A percentile compares a stretch with the other conserved stretches of the same genome.
These are phyloP conservation scores for Cinnamomum micranthum DNA, from an alignment of 164 flowering plant species.

Conservation along the genomic window DNA sequence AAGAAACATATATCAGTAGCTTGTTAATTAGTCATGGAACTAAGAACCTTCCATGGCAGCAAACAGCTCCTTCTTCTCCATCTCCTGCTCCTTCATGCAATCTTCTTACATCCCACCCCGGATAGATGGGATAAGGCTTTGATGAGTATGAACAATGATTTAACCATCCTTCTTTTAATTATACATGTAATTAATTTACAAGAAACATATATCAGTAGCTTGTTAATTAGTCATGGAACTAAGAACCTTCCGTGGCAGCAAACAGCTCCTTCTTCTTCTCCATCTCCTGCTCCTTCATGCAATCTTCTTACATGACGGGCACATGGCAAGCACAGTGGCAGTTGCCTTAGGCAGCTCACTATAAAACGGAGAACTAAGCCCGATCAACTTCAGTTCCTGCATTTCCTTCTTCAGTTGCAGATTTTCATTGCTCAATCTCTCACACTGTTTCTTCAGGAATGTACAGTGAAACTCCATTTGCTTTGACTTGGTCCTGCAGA, in stretches of 20 bases:
- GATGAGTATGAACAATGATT: too few species aligned
- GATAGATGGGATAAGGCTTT: too few species aligned
- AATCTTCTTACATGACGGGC: conserved; percentile 27
- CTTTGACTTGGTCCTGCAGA: conserved; percentile 37
- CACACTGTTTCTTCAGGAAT: conserved; percentile 42
- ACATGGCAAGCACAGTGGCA: conserved; percentile 12
- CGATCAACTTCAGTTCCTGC: conserved; percentile 33
- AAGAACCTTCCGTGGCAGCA: background rate
- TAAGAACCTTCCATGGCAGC: background rate
- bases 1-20: too few species aligned
- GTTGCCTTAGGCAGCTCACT: conserved; percentile 22
- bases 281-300: background rate
- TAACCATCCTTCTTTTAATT: too few species aligned
- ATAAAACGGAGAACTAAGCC: conserved; percentile 15
- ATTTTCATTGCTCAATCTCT: conserved; percentile 46
- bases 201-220: background rate
- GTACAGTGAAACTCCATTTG: conserved; percentile 41
- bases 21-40: conserved; percentile 1
- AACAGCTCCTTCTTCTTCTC: background rate
- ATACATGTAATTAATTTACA: too few species aligned
- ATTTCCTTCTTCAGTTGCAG: conserved; percentile 50
- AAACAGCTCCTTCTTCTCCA: background rate
- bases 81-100: background rate
- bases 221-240: conserved; percentile 1
- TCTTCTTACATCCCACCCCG: too few species aligned